Evolutionary conservation across 345 rosid species (phyloP).

Genomic region (Citrus unshiu): DNA sequence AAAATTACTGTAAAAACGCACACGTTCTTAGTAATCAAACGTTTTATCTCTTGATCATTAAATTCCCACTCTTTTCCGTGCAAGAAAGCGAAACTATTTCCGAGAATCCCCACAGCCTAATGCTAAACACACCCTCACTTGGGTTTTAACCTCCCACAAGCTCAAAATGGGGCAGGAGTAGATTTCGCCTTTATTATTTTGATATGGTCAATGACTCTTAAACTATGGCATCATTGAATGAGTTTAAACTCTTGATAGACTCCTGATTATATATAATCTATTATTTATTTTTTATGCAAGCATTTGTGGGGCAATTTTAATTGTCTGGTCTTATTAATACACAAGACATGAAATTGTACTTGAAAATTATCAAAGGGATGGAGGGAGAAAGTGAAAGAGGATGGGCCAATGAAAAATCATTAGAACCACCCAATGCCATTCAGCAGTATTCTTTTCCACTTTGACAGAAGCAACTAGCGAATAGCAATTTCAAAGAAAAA

Average conservation of each 20-base stretch:
- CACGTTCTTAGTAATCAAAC: not conserved
- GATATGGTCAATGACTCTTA: too few species aligned
- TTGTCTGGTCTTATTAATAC: not conserved
- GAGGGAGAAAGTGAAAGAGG: not conserved
- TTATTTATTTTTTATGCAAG: not conserved
- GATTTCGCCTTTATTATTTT: too few species aligned
- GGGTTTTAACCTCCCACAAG: not conserved
- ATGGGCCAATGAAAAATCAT: constrained; percentile 29
- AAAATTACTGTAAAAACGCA: not conserved
- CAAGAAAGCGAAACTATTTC: not conserved
- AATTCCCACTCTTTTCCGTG: not conserved
- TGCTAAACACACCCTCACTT: too few species aligned
- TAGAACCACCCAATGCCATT: constrained; percentile 34
- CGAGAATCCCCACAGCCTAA: not conserved
- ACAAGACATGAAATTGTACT: not conserved
- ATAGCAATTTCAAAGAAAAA: constrained; percentile 23
- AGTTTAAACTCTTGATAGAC: not conserved
- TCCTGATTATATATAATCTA: too few species aligned
- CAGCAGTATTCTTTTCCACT: constrained; percentile 20
- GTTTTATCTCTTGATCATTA: not conserved
- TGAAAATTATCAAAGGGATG: constrained; percentile 10
- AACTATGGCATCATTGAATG: not conserved
- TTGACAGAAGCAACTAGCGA: constrained; percentile 2
- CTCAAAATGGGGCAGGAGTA: not conserved
- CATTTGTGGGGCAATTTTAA: not conserved